A percentile compares a stretch with the other conserved stretches of the same genome.
These are phyloP conservation scores for Pyrus pyrifolia DNA, from an alignment of 306 rosid genomes.

Conservation along the genomic window DNA sequence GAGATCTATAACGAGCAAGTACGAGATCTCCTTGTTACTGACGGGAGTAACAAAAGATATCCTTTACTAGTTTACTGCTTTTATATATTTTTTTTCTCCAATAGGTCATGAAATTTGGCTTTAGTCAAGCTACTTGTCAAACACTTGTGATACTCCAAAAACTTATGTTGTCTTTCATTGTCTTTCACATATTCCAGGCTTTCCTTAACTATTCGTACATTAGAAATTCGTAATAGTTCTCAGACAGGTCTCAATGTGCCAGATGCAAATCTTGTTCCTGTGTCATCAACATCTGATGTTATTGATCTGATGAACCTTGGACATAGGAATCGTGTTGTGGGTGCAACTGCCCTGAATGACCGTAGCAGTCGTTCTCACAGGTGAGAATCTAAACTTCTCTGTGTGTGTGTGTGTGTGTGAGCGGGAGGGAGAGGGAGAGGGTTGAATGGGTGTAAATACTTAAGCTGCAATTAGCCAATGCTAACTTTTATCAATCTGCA, in stretches of 20 bases:
- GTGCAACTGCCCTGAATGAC: constrained; percentile 94
- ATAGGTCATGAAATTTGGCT: background rate
- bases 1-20: constrained; percentile 98
- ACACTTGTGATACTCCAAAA: background rate
- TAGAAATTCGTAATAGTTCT: constrained; percentile 87
- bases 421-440: background rate
- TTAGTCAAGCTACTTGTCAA: background rate
- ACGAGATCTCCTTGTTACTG: constrained; percentile 81
- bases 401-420: background rate
- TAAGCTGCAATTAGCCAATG: constrained; percentile 6
- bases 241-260: constrained; percentile 87
- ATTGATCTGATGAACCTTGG: constrained; percentile 92
- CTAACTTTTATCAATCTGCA: constrained; percentile 35
- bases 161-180: background rate
- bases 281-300: constrained; percentile 75
- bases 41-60: constrained; percentile 91
- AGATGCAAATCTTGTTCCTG: constrained; percentile 71
- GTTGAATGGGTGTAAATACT: background rate
- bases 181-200: constrained; percentile 3
- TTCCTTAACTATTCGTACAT: constrained; percentile 53
- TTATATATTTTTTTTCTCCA: background rate
- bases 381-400: constrained; percentile 26
- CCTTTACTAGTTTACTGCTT: constrained; percentile 36
- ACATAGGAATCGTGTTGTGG: constrained; percentile 83
- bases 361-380: constrained; percentile 98